Evolutionary conservation across 352 stramenopile genomes (phyloP), one percentile per base, ranked within the genome.

Genomic region (Phytophthora citrophthora): DNA sequence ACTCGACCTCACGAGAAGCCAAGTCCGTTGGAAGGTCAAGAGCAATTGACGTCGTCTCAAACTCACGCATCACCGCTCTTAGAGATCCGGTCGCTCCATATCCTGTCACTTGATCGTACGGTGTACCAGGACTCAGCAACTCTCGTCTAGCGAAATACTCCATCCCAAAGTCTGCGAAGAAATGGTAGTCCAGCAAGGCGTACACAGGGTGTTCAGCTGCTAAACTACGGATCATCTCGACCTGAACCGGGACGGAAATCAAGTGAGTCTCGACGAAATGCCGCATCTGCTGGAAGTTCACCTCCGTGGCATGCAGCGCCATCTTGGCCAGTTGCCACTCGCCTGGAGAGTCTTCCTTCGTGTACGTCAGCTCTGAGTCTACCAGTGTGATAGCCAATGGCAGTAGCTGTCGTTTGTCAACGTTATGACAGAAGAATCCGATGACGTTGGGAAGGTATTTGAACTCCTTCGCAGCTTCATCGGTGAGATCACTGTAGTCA

Each of bases 251-350:
- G 10, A 78, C 63, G 0, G 58, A 72, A 13, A 83, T 23, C 13
- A 69, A 56, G 27, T 75, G 70, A 0, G 64, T 76, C 32, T 74
- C 55, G 2, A 67, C 64, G 2, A 71, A 62, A 18, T 77, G 67
- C 40, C 54, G 52, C 54, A 74, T 72, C 38, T 74, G 55, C 54
- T 74, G 68, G 61, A 73, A 69, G 29, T 73, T 76, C 24, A 71
- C 38, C 49, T 77, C 68, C 3, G 64, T 69, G 0, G 68, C 69
- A 45, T 81, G 58, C 15, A 81, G 45, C 15, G 72, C 72, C 68
- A 77, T 77, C 54, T 81, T 81, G 24, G 72, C 72, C 16, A 81
- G 29, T 29, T 64, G 68, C 72, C 72, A 81, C 23, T 81, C 68
- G 0, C 43, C 60, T 13, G 38, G 27, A 20, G 64, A 62, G 54